Evolutionary conservation across 164 flowering plant species (phyloP), one percentile per base, ranked within the genome.

Genomic region (Berberis vulgaris): DNA sequence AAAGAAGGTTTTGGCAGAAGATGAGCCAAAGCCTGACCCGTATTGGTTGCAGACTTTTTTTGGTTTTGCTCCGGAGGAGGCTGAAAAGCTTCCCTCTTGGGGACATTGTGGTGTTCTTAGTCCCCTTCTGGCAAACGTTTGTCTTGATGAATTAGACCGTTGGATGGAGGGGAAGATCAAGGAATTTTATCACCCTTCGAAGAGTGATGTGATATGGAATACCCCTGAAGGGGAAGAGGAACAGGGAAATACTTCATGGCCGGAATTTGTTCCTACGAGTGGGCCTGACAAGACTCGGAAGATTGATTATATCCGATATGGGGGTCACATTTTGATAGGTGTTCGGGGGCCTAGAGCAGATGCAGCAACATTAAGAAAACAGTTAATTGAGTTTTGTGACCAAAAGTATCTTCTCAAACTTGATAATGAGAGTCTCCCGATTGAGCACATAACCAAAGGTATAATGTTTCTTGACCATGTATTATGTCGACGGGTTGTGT

Each of bases 381-480:
- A 93, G 68, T 68, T 93, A 72, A 86, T 93, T 64, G 98, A 93
- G 61, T 90, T 90, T 63, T 82, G 84, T 79, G 98, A 93, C 74
- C 82, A 90, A 77, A 93, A 81, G 74, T 93, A 82, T 72, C 80
- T 77, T 71, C 80, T 93, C 46, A 93, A 88, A 72, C 88, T 93
- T 68, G 98, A 93, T 72, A 85, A 82, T 64, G 98, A 93, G 67
- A 76, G 81, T 72, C 86, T 93, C n/a, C 94, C 98, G 4, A 86
- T 93, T 57, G 98, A 93, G 61, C 98, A 93, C 71, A 93, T 93
- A 54, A 93, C 98, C 0, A 88, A 93, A 68, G 98, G 98, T 46
- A 88, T 93, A 57, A 82, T 93, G 98, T 93, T 93, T 78, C 91
- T 93, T 54, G 98, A 93, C 70, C 98, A 93, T 71, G 98, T 93